phyloP scores from a whole-genome alignment of 1,284 basidiomycete genomes.

The Grifola frondosa region DNA sequence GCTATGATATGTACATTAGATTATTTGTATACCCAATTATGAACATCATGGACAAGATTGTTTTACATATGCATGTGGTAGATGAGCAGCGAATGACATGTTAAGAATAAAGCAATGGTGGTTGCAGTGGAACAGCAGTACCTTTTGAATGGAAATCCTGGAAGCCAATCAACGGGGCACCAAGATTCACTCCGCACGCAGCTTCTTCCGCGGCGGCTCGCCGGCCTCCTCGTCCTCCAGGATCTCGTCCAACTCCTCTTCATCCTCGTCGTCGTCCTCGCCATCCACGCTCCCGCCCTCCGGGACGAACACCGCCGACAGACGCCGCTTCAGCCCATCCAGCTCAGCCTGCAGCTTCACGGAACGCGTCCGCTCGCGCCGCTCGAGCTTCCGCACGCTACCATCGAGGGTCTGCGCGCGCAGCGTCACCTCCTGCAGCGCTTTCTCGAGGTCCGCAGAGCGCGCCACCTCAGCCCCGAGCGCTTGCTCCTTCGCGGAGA shows the following conservation, averaged over 20 bases:
- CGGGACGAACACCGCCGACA: background rate
- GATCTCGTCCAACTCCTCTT: background rate
- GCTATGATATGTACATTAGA: constrained; percentile 16
- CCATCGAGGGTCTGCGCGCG: background rate
- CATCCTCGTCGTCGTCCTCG: background rate
- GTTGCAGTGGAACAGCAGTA: no score
- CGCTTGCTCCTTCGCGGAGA: no score
- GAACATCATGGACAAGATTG: background rate
- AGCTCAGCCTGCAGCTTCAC: background rate
- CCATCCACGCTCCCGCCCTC: no score
- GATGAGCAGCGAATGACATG: no score
- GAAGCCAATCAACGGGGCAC: no score
- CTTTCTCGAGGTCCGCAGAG: background rate
- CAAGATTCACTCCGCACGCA: background rate
- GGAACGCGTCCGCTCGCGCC: background rate
- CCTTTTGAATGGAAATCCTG: no score
- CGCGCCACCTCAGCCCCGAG: background rate
- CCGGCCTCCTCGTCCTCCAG: no score
- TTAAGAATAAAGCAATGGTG: no score
- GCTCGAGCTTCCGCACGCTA: background rate
- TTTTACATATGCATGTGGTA: no score
- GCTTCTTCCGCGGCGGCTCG: constrained; percentile 1
- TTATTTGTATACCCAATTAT: constrained; percentile 12
- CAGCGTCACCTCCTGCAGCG: background rate
- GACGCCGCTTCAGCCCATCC: background rate